Evolutionary conservation across 2,329 filamentous ascomycete genomes (phyloP), one percentile per base, ranked within the genome.

Genomic region (Cryphonectria carpinicola): DNA sequence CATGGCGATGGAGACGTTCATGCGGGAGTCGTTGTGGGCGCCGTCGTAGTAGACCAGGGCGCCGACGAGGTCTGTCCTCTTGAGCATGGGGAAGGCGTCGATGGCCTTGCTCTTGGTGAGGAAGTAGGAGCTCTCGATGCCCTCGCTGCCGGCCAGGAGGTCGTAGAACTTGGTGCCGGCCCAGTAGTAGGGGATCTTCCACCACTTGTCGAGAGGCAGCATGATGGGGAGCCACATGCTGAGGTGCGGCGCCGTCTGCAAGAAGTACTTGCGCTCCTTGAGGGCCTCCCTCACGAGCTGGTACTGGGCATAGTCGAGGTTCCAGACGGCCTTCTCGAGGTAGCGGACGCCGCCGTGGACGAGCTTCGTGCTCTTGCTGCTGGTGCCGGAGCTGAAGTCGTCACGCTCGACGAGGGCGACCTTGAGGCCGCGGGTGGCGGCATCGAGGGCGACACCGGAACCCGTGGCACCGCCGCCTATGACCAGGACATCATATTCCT

Each of bases 41-140:
- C 93, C 93, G 82, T 96, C 91, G 79, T 95, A 95, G 85, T 96
- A 96, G 52, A 95, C 92, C 76, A 95, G 83, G 46, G 93, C 93
- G 74, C 93, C 93, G 67, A 94, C 87, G 22, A 95, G 83, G 73
- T 89, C 89, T 67, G 92, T 89, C 77, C 88, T 90, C 81, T 90
- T 92, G 74, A 96, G 82, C 87, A 94, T 92, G 32, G 93, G 93
- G 77, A 95, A 95, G 10, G 90, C 88, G 76, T 93, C 90, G 72
- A 94, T 83, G 11, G 93, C 92, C 81, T 93, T 93, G 81, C 87
- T 90, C 82, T 89, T 91, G 74, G 90, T 92, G 81, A 95, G 82
- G 78, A 93, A 94, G 82, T 95, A 95, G 3, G 92, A 95, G 78
- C 89, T 92, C 81, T 95, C 92, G 74, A 95, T 93, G 73, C 93